Conservation (phyloP, 768 basidiomycete species). For the Suillus decipiens region DNA sequence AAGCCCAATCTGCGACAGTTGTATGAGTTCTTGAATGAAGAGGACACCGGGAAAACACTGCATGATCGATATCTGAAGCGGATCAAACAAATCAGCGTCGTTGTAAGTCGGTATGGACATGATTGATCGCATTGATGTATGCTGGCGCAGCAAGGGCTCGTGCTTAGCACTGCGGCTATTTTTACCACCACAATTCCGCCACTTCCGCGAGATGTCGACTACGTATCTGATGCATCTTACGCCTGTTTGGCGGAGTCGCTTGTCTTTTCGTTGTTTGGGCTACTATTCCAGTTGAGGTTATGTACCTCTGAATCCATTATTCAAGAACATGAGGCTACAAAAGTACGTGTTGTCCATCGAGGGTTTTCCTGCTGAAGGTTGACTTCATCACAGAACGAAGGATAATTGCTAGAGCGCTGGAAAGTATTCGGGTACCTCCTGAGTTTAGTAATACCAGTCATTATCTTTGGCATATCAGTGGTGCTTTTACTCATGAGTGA, state of each 20-base stretch:
- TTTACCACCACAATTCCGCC: background rate
- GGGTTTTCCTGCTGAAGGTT: background rate
- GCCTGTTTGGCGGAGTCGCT: background rate
- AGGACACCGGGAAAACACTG: background rate
- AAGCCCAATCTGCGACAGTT: background rate
- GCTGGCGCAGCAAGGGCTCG: background rate
- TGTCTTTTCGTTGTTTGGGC: background rate
- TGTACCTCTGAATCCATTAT: background rate
- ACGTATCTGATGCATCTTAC: background rate
- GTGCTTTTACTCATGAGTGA: background rate
- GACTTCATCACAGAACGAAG: background rate
- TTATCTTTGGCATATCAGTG: background rate
- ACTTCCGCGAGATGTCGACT: background rate
- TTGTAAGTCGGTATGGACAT: background rate
- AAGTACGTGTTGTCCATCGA: background rate
- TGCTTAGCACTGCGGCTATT: background rate
- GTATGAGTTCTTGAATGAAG: background rate
- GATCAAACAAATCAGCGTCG: background rate
- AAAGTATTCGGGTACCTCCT: background rate
- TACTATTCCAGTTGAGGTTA: background rate
- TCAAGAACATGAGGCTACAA: background rate
- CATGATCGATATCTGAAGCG: background rate
- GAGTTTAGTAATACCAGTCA: background rate
- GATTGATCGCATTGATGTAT: background rate
- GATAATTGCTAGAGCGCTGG: background rate